phyloP scores from a whole-genome alignment of 78 protist species.

The Blattamonas nauphoetae region DNA sequence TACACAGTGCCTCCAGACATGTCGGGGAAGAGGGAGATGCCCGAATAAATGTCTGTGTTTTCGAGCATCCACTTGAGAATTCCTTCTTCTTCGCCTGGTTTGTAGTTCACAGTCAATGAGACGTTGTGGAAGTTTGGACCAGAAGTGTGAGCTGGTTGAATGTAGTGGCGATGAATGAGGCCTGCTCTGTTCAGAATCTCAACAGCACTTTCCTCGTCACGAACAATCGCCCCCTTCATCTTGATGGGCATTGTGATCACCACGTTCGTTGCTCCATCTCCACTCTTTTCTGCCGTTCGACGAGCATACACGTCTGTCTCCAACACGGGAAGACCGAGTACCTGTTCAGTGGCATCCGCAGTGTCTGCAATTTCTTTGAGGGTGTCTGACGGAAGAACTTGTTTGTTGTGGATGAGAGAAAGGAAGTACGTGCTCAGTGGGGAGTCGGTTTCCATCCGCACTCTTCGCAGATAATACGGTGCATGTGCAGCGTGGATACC shows the following conservation, averaged over 20 bases:
- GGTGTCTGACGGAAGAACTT: not conserved
- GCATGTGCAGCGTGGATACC: conserved; percentile 12
- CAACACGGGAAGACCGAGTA: not conserved
- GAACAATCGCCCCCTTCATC: not conserved
- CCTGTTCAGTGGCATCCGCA: not conserved
- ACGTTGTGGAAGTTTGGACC: conserved; percentile 10
- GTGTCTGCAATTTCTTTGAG: not conserved
- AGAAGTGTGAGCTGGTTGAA: not conserved
- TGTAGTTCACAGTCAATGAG: conserved; percentile 1
- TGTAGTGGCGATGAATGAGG: not conserved
- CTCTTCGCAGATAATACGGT: not conserved
- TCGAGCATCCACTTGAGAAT: not conserved
- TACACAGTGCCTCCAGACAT: not conserved
- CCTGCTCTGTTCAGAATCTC: not conserved
- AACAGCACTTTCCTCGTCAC: not conserved
- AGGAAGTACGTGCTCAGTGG: not conserved
- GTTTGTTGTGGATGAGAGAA: not conserved
- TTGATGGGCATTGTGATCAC: not conserved
- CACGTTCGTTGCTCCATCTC: not conserved
- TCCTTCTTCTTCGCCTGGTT: not conserved
- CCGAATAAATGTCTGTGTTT: not conserved
- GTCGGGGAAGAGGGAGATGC: not conserved
- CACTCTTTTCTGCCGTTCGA: not conserved
- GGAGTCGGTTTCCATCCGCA: not conserved
- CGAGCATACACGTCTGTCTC: not conserved